Percentiles rank a stretch among this genome's conserved stretches.
Conservation (phyloP, 495 filamentous ascomycete genomes). For the Extremus antarcticus region DNA sequence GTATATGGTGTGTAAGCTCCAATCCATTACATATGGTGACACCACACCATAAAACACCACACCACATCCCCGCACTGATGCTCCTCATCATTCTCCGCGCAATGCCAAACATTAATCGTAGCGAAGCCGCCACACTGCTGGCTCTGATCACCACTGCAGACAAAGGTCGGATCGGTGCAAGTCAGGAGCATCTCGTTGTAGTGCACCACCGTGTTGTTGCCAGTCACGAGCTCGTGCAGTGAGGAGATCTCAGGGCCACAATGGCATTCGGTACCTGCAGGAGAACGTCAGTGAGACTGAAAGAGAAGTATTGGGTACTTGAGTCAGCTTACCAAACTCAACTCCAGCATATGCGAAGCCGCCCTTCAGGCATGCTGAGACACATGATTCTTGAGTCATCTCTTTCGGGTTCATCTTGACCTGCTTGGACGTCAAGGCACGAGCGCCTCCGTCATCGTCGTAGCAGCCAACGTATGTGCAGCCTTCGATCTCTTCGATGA, state of each 20-base stretch:
- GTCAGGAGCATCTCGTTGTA: neutral
- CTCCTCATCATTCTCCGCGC: neutral
- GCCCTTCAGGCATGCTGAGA: neutral
- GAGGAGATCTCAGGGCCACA: neutral
- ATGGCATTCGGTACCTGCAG: neutral
- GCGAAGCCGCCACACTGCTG: constrained; percentile 4
- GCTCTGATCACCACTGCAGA: neutral
- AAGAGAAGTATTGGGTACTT: neutral
- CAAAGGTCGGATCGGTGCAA: constrained; percentile 1
- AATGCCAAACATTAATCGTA: constrained; percentile 1
- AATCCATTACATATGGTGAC: too few species aligned
- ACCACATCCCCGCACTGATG: too few species aligned
- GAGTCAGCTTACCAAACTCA: neutral
- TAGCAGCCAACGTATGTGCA: neutral
- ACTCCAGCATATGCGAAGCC: neutral
- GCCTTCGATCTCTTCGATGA: neutral
- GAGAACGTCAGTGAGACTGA: neutral
- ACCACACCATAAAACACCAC: too few species aligned
- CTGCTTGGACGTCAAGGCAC: neutral
- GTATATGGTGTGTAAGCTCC: too few species aligned
- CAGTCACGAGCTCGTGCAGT: neutral
- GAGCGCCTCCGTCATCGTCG: neutral
- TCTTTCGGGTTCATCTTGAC: neutral
- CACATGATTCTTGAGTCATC: neutral
- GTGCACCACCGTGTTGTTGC: neutral